Evolutionary conservation across 306 rosid genomes (phyloP).

Genomic region (Hippophae tibetana): DNA sequence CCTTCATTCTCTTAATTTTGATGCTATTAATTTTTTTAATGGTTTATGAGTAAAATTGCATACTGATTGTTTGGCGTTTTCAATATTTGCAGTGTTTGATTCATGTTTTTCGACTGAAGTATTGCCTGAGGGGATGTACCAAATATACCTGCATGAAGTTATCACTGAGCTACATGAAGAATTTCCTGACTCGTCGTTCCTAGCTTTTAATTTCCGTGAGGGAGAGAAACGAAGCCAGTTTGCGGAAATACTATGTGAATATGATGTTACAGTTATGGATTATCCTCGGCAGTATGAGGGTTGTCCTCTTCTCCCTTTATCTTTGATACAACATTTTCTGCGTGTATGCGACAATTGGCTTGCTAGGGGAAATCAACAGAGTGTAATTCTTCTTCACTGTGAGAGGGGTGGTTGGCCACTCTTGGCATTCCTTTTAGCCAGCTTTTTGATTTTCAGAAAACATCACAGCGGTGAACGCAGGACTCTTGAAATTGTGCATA

Average conservation of each 20-base stretch:
- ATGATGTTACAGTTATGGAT: constrained; percentile 81
- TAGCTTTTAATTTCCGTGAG: constrained; percentile 89
- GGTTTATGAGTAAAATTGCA: neutral
- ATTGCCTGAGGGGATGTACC: constrained; percentile 78
- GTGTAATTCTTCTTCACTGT: constrained; percentile 71
- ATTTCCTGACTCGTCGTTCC: constrained; percentile 83
- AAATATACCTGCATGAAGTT: constrained; percentile 66
- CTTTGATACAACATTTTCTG: constrained; percentile 84
- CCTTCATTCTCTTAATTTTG: constrained; percentile 5
- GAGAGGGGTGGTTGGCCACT: constrained; percentile 99
- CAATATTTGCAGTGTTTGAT: constrained; percentile 65
- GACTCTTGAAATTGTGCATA: constrained; percentile 84
- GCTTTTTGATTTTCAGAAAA: constrained; percentile 58
- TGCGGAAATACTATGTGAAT: constrained; percentile 52
- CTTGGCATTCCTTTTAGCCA: constrained; percentile 68
- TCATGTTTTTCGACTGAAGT: constrained; percentile 94
- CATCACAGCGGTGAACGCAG: constrained; percentile 65
- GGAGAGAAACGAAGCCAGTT: constrained; percentile 73
- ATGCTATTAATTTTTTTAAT: neutral
- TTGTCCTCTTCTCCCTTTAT: constrained; percentile 73
- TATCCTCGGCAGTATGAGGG: constrained; percentile 96
- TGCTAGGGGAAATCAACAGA: constrained; percentile 49
- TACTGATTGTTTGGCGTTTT: neutral
- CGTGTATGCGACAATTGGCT: constrained; percentile 87
- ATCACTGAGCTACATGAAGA: constrained; percentile 76